Evolutionary conservation across 768 basidiomycete genomes (phyloP).

Genomic region (Suillus fuscotomentosus): DNA sequence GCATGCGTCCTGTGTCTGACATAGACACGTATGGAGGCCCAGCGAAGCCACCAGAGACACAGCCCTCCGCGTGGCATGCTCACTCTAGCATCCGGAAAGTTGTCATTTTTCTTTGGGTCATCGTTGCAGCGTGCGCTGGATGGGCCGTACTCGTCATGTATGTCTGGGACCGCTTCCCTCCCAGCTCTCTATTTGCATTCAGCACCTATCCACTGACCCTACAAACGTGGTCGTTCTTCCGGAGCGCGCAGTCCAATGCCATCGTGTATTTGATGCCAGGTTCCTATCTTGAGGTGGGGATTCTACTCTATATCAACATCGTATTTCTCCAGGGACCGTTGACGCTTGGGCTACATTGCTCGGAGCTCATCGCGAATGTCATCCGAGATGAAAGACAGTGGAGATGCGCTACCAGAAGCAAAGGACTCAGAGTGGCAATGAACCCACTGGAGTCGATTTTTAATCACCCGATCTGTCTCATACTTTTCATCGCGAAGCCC

Average conservation of each 20-base stretch:
- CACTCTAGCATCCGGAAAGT: too few species aligned
- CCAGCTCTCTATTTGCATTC: too few species aligned
- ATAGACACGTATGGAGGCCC: too few species aligned
- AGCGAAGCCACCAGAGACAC: too few species aligned
- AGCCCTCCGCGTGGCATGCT: too few species aligned
- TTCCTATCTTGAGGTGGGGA: slow-evolving; percentile 22
- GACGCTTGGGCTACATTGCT: slow-evolving; percentile 29
- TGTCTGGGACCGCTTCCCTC: slow-evolving; percentile 1
- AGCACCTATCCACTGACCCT: too few species aligned
- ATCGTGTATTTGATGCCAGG: slow-evolving; percentile 2
- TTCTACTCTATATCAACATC: slow-evolving; percentile 24
- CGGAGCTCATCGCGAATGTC: slow-evolving; percentile 28
- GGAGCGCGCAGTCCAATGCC: too few species aligned
- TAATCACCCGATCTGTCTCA: slow-evolving; percentile 16
- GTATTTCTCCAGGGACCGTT: slow-evolving; percentile 26
- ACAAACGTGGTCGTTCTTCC: too few species aligned
- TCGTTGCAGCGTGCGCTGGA: slow-evolving; percentile 16
- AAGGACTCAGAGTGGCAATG: slow-evolving; percentile 14
- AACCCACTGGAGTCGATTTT: slow-evolving; percentile 24
- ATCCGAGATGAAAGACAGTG: slow-evolving; percentile 27
- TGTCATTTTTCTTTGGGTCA: neutral
- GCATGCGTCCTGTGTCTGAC: too few species aligned
- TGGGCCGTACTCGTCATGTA: slow-evolving; percentile 20
- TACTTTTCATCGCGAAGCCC: slow-evolving; percentile 21
- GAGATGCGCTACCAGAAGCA: slow-evolving; percentile 19